Evolutionary conservation across 2,329 filamentous ascomycete genomes (phyloP).

Genomic region (Lecanicillium sp.): DNA sequence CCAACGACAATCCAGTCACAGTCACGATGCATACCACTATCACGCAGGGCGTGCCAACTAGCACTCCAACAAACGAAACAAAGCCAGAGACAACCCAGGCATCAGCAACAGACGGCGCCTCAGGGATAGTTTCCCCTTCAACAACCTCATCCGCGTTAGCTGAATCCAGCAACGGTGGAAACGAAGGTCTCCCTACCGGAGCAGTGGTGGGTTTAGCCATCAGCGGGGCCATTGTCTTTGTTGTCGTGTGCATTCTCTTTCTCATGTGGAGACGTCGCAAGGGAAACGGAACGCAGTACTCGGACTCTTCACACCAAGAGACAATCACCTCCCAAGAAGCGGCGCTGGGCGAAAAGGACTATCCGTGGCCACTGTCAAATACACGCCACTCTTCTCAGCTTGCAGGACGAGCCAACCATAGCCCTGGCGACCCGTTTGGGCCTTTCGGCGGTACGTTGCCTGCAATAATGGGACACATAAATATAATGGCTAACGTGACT

Average conservation of each 20-base stretch:
- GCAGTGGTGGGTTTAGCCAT: slow-evolving; percentile 14
- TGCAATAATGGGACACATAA: not conserved
- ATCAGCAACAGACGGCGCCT: not conserved
- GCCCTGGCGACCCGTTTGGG: slow-evolving; percentile 29
- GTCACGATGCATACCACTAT: slow-evolving; percentile 26
- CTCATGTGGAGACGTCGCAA: slow-evolving; percentile 10
- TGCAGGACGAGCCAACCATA: too few species aligned
- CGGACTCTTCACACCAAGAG: too few species aligned
- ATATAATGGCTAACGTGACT: not conserved
- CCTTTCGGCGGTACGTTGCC: slow-evolving; percentile 33
- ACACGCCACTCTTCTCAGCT: too few species aligned
- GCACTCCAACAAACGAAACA: slow-evolving; percentile 11
- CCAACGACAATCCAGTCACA: slow-evolving; percentile 25
- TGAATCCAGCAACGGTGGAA: not conserved
- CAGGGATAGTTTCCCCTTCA: not conserved
- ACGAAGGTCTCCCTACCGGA: not conserved
- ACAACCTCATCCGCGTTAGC: not conserved
- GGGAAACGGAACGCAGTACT: too few species aligned
- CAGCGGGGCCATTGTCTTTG: slow-evolving; percentile 25
- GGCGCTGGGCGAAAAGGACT: too few species aligned
- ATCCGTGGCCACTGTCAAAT: too few species aligned
- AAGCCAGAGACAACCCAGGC: too few species aligned
- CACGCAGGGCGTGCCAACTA: slow-evolving; percentile 11
- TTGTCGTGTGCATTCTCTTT: slow-evolving; percentile 19
- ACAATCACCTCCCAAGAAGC: too few species aligned